phyloP scores from a whole-genome alignment of 345 rosid genomes.

The Atalantia buxifolia region DNA sequence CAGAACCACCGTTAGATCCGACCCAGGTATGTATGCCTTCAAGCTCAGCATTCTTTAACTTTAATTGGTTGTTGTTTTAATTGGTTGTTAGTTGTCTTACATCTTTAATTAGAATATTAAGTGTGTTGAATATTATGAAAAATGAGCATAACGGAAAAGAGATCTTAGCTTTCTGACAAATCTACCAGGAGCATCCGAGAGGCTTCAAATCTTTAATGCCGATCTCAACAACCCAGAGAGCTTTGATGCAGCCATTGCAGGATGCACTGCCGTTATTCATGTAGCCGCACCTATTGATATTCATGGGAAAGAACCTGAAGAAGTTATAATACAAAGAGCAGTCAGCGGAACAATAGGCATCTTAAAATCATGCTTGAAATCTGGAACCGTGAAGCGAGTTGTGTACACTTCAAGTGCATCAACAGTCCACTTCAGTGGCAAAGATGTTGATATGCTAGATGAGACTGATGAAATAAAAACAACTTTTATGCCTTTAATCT shows the following conservation, averaged over 20 bases:
- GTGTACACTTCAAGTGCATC: slow-evolving; percentile 61
- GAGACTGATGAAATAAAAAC: too few relatives aligned
- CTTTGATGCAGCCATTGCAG: slow-evolving; percentile 48
- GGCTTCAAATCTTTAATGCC: slow-evolving; percentile 43
- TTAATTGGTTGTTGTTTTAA: too few relatives aligned
- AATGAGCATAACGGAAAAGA: slow-evolving; percentile 37
- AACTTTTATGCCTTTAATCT: too few relatives aligned
- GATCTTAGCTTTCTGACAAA: slow-evolving; percentile 52
- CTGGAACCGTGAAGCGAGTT: slow-evolving; percentile 55
- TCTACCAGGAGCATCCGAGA: slow-evolving; percentile 49
- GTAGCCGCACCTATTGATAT: slow-evolving; percentile 53
- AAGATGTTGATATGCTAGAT: background rate
- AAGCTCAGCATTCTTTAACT: too few relatives aligned
- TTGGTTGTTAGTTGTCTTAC: too few relatives aligned
- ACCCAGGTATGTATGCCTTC: slow-evolving; percentile 17
- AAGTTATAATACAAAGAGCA: slow-evolving; percentile 41
- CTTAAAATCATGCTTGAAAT: slow-evolving; percentile 41
- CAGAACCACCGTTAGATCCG: slow-evolving; percentile 43
- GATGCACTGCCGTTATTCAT: slow-evolving; percentile 59
- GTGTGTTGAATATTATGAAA: background rate
- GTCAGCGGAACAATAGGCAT: slow-evolving; percentile 50
- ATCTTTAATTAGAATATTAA: background rate
- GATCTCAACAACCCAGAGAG: slow-evolving; percentile 50
- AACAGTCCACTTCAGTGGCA: background rate
- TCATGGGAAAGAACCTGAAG: slow-evolving; percentile 40